Conservation (phyloP, 179 eudicot species). For the Corrigiola litoralis region DNA sequence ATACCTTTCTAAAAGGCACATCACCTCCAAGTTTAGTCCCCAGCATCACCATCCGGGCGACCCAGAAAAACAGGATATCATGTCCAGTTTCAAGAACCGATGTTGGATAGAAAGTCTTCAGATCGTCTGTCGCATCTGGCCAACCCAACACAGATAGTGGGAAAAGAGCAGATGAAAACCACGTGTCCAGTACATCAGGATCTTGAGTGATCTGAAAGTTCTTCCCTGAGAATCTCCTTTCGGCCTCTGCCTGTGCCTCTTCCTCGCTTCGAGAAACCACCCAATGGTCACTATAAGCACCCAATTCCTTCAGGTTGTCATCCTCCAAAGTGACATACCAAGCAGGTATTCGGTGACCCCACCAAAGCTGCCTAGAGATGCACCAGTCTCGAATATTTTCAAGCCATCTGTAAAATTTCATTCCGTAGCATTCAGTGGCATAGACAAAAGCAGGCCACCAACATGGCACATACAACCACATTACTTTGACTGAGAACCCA, state of each 20-base stretch:
- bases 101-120: slow-evolving; percentile 82
- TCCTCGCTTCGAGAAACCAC: slow-evolving; percentile 74
- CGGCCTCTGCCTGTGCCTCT: slow-evolving; percentile 69
- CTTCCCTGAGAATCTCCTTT: slow-evolving; percentile 47
- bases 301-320: slow-evolving; percentile 68
- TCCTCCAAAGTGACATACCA: slow-evolving; percentile 85
- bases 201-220: slow-evolving; percentile 71
- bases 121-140: slow-evolving; percentile 82
- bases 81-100: slow-evolving; percentile 97
- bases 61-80: slow-evolving; percentile 98
- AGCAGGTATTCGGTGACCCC: slow-evolving; percentile 98
- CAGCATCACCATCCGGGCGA: slow-evolving; percentile 96
- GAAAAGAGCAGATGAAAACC: slow-evolving; percentile 33
- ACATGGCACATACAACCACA: slow-evolving; percentile 83
- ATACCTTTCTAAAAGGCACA: slow-evolving; percentile 81
- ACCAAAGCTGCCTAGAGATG: slow-evolving; percentile 96
- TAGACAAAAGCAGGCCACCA: too few relatives aligned
- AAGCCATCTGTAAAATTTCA: slow-evolving; percentile 75
- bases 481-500: slow-evolving; percentile 86
- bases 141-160: slow-evolving; percentile 49
- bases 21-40: slow-evolving; percentile 82
- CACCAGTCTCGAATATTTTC: slow-evolving; percentile 98
- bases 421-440: too few relatives aligned
- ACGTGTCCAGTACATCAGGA: slow-evolving; percentile 43
- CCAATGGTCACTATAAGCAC: slow-evolving; percentile 86